Percentiles rank a stretch among this genome's conserved stretches.
These are phyloP conservation scores for Emericellopsis cladophorae DNA, from an alignment of 2,329 filamentous ascomycete species.

Conservation along the genomic window DNA sequence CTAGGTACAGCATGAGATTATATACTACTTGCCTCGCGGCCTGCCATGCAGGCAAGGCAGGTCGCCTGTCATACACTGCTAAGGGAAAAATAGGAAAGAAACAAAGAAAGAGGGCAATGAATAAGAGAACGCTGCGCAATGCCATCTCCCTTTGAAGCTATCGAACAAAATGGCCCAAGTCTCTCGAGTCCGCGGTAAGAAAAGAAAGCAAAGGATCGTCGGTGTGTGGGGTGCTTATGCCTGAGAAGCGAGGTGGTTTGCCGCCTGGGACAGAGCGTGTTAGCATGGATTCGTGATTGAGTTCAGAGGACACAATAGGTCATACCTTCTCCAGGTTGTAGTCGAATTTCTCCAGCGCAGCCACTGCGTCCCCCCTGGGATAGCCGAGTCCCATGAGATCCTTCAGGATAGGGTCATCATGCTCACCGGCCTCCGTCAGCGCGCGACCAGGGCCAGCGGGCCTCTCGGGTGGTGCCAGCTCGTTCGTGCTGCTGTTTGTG, in stretches of 20 bases:
- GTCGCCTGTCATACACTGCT: no score
- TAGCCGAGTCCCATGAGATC: constrained; percentile 87
- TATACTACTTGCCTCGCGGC: no score
- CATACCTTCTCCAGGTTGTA: constrained; percentile 91
- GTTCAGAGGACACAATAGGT: constrained; percentile 7
- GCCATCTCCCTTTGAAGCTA: background rate
- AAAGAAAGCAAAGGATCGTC: constrained; percentile 1
- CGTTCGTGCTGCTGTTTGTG: constrained; percentile 4
- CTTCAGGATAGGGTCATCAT: constrained; percentile 87
- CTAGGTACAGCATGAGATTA: no score
- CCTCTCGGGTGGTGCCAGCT: constrained; percentile 7
- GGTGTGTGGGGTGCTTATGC: constrained; percentile 19
- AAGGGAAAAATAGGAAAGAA: background rate
- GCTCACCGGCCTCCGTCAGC: constrained; percentile 59
- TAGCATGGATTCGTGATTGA: constrained; percentile 4
- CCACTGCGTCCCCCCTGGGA: constrained; percentile 56
- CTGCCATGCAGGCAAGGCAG: background rate
- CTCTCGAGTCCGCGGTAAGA: no score
- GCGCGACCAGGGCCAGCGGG: constrained; percentile 42
- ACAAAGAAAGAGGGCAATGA: background rate
- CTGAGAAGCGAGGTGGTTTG: constrained; percentile 38
- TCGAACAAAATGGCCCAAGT: background rate
- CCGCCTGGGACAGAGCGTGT: constrained; percentile 24
- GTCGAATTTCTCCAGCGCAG: constrained; percentile 84
- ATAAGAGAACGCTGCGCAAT: constrained; percentile 1